phyloP scores from a whole-genome alignment of 1,139 yeast species.

The Candida gigantensis region DNA sequence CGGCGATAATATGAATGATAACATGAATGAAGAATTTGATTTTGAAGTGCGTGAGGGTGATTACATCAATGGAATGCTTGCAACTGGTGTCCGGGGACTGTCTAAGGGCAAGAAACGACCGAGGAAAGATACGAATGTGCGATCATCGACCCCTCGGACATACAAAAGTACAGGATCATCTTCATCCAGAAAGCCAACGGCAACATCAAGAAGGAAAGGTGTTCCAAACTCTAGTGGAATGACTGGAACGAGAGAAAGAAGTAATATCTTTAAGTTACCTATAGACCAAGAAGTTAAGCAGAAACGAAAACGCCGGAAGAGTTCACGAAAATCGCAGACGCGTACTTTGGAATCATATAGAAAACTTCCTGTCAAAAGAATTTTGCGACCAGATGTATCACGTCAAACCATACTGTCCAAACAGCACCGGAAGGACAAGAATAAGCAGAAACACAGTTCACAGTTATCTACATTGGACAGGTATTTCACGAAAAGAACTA shows the following conservation, averaged over 20 bases:
- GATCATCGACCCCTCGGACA: too few species aligned
- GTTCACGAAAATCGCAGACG: too few species aligned
- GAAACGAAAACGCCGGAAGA: too few species aligned
- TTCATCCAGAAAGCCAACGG: too few species aligned
- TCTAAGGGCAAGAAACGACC: neutral
- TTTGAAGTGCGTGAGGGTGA: constrained; percentile 12
- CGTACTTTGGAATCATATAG: constrained; percentile 6
- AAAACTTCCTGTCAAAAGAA: constrained; percentile 8
- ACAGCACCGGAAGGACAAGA: neutral
- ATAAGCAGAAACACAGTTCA: neutral
- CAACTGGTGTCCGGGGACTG: neutral
- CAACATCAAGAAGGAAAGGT: too few species aligned
- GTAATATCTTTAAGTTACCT: too few species aligned
- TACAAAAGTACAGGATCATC: too few species aligned
- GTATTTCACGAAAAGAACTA: constrained; percentile 3
- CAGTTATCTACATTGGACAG: constrained; percentile 1
- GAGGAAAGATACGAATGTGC: constrained; percentile 1
- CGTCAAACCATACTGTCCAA: neutral
- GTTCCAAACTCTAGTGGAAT: too few species aligned
- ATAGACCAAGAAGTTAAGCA: too few species aligned
- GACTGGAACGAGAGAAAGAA: too few species aligned
- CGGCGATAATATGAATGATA: too few species aligned
- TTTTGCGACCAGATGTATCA: too few species aligned
- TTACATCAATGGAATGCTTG: constrained; percentile 10
- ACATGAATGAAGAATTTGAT: constrained; percentile 7